phyloP scores from a whole-genome alignment of 2,329 filamentous ascomycete genomes.

The Raffaelea arxii region DNA sequence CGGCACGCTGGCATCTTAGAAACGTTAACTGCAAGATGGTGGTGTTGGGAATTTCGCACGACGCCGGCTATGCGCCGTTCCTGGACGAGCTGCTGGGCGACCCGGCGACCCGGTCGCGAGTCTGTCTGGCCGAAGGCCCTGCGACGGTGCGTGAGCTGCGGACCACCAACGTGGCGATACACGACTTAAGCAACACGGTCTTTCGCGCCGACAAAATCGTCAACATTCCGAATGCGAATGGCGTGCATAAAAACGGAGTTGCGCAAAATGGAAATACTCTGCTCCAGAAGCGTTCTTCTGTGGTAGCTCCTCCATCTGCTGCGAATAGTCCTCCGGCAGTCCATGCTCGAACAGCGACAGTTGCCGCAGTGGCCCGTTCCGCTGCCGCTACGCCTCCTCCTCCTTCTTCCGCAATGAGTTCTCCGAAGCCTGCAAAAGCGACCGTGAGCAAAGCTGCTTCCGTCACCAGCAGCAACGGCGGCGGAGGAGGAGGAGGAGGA shows the following conservation, averaged over 20 bases:
- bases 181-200: constrained; percentile 34
- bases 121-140: constrained; percentile 45
- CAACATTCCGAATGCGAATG: constrained; percentile 18
- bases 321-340: no score
- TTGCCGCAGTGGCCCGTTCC: neutral
- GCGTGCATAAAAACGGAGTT: no score
- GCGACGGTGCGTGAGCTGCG: constrained; percentile 40
- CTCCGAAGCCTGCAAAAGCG: neutral
- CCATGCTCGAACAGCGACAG: no score
- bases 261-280: no score
- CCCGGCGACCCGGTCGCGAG: constrained; percentile 28
- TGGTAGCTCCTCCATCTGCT: no score
- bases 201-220: constrained; percentile 46
- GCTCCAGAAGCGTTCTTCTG: no score
- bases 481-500: neutral
- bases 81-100: constrained; percentile 44
- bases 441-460: neutral
- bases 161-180: constrained; percentile 34
- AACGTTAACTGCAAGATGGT: constrained; percentile 54
- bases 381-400: neutral
- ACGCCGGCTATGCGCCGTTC: constrained; percentile 50
- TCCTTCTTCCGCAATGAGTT: neutral
- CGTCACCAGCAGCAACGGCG: neutral
- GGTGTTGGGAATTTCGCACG: constrained; percentile 52
- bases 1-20: constrained; percentile 44